Base-by-base conservation (phyloP, 2,329 filamentous ascomycete species). In the Chalara sp. region DNA sequence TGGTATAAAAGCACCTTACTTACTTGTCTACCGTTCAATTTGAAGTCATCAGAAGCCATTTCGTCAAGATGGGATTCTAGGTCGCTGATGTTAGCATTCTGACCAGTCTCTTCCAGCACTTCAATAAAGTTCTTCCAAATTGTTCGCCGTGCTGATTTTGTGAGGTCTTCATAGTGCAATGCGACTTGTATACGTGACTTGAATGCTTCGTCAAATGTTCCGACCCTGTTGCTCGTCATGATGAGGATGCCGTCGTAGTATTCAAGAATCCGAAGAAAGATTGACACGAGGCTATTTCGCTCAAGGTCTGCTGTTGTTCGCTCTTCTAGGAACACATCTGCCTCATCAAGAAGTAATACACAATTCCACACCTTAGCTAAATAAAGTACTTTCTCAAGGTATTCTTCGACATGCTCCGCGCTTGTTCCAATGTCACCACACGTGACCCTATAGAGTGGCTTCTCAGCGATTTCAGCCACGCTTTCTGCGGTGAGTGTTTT, bases 371-470 rank as follows among this genome's bases (percentile, higher is more conserved):
- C 12, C 50, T 53, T 1, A n/a, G 47, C 54, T 7, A 56, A 33
- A 41, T 52, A 32, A 4, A 61, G 45, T 6, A 56, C 50, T 4
- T 46, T 41, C 31, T 59, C 50, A 7, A 61, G 50, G 45, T 63
- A 60, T 40, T 58, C 69, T 64, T 91, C 87, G 0, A 91, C 75
- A 10, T 76, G 76, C 53, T 76, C 73, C 0, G 83, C 77, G 47
- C 83, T 77, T 2, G 80, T 69, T 30, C 86, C 86, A 0, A 91
- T 74, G 62, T 90, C 86, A 31, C 86, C 86, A 0, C 84, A 84
- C 55, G 69, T 71, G 44, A 80, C 69, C 31, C 68, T 70, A 58
- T 78, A 77, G 2, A 80, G 67, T 1, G 76, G 77, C 37, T 70
- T 68, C 42, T 67, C 66, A 55, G 73, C 70, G 56, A 70, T 67